Evolutionary conservation across 768 basidiomycete genomes (phyloP), one percentile per base, ranked within the genome.

Genomic region (Plicaturopsis crispa): DNA sequence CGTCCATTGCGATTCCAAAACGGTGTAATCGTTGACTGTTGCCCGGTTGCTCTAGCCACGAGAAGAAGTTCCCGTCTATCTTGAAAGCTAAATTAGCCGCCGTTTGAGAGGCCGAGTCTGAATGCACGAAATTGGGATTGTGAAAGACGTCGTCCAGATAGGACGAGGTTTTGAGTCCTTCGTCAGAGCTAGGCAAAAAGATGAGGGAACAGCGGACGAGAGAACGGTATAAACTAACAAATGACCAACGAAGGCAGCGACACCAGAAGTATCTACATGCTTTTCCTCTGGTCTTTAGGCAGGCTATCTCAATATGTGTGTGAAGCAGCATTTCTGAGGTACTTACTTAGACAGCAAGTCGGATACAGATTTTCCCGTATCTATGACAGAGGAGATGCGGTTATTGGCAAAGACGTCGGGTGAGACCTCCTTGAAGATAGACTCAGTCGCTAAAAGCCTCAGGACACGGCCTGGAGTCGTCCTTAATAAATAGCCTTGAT

Each of bases 401-500:
- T 56, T 59, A 42, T 54, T 45, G 3, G 50, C 48, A 49, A 46
- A 54, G 8, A 49, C 39, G 32, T 56, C 37, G 12, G 53, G 49
- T 4, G 26, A 39, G 23, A 46, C 43, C 26, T 57, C 59, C 21
- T 19, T 21, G 46, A 59, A 60, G 23, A 59, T 46, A 35, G 55
- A 45, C 28, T 51, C 45, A 0, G 52, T 51, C 7, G 56, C 55
- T 10, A 58, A 51, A 8, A 49, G 41, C 3, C 57, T 51, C 3
- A 59, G 46, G 31, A 50, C 34, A 3, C 53, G 54, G 4, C 45
- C 53, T 59, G 33, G n/a, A n/a, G n/a, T n/a, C n/a, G n/a, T n/a
- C n/a, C n/a, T n/a, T 11, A 26, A 30, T 11, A n/a, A 8, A 14
- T n/a, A 4, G n/a, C 26, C n/a, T 2, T 11, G 17, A 19, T 4